Evolutionary conservation across 2,329 filamentous ascomycete species (phyloP), one percentile per base, ranked within the genome.

Genomic region (Fusarium gaditjirri): DNA sequence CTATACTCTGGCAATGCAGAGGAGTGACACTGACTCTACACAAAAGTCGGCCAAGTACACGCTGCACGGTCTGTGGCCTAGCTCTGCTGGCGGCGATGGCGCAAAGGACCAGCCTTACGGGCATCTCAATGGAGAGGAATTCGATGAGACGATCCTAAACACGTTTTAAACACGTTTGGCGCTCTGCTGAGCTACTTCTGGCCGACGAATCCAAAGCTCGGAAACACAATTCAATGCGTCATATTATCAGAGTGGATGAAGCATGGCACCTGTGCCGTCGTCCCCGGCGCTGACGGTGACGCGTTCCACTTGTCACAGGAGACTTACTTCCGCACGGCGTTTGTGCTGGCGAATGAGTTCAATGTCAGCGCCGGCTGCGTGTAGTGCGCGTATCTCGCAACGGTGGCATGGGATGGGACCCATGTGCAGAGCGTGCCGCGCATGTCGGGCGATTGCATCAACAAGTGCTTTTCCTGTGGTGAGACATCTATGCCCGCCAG

Each of bases 151-250:
- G 3, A 33, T 62, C 8, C 42, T 47, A 4, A 47, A 17, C 2
- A 60, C 35, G 4, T 60, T 62, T 16, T 47, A 4, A 47, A 17
- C 2, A 60, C 35, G 4, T 60, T 62, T 16, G 4, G 21, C 9
- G 25, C 9, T 27, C 16, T 62, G 14, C 25, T 60, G 17, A 31
- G 23, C 5, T 6, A 60, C 42, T 62, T 36, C 8, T 62, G 54
- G 60, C 43, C 54, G 6, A 62, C 54, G 2, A 27, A 62, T 10
- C 42, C 54, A 49, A 23, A 60, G 17, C 60, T 9, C 10, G 23
- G 59, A n/a, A 60, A 62, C 29, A 62, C 54, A 6, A 49, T 60
- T 16, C 42, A 60, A 21, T 60, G 54, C 21, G 60, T 62, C n/a
- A 62, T 62, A 17, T 14, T 60, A 0, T 62, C 54, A 1, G 60